Conservation (phyloP, 2,329 filamentous ascomycete species). For the Cadophora sp. region DNA sequence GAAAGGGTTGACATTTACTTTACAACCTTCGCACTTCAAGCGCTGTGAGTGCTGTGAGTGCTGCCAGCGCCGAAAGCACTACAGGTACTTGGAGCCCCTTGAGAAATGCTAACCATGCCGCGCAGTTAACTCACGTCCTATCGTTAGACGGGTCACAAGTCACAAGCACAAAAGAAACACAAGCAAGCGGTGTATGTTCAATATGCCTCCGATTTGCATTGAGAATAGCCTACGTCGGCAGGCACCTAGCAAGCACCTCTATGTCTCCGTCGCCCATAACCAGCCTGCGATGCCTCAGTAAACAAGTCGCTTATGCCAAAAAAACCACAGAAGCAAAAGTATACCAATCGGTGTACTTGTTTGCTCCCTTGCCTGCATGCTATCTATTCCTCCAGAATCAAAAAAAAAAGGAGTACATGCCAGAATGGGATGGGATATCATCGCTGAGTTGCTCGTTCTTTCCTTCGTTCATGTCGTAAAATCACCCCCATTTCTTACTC, state of each 20-base stretch:
- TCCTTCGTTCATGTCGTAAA: constrained; percentile 4
- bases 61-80: background rate
- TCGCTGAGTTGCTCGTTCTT: constrained; percentile 2
- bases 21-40: too few species aligned
- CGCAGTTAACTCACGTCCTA: background rate
- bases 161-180: background rate
- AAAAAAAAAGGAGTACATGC: constrained; percentile 10
- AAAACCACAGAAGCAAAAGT: background rate
- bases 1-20: too few species aligned
- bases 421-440: constrained; percentile 16
- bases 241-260: background rate
- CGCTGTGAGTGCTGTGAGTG: background rate
- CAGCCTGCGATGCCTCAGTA: background rate
- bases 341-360: background rate
- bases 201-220: background rate
- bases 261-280: background rate
- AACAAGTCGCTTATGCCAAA: background rate
- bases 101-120: background rate
- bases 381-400: background rate
- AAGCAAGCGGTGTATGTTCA: background rate
- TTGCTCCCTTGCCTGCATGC: background rate
- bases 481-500: background rate
- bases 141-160: background rate
- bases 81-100: background rate
- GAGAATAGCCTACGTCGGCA: too few species aligned